Evolutionary conservation across 345 rosid genomes (phyloP).

Genomic region (Barbarea vulgaris): DNA sequence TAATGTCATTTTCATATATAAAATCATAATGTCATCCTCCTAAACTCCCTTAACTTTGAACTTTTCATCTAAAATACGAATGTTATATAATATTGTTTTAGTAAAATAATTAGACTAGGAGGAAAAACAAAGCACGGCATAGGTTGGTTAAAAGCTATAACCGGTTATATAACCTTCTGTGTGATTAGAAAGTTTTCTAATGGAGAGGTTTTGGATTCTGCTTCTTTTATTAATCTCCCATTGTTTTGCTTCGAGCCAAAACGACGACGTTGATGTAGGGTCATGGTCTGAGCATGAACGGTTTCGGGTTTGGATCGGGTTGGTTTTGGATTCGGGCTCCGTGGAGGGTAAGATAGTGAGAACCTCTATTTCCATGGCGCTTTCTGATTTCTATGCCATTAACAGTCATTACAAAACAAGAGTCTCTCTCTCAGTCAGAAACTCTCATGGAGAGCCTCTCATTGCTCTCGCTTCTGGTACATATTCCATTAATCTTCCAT

Average conservation of each 20-base stretch:
- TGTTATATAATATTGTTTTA: background rate
- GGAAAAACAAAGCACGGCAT: constrained; percentile 11
- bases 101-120: background rate
- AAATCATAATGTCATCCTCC: background rate
- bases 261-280: constrained; percentile 1
- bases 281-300: background rate
- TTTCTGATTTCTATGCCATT: constrained; percentile 31
- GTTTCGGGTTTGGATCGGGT: constrained; percentile 18
- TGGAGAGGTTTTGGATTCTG: constrained; percentile 25
- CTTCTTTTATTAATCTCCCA: no score
- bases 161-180: background rate
- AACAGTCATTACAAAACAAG: constrained; percentile 15
- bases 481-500: background rate
- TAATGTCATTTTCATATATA: background rate
- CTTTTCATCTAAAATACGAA: background rate
- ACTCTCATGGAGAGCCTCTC: constrained; percentile 39
- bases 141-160: no score
- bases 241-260: constrained; percentile 22
- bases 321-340: constrained; percentile 38
- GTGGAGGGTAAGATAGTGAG: constrained; percentile 31
- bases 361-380: constrained; percentile 35
- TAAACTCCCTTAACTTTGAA: background rate
- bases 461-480: constrained; percentile 36
- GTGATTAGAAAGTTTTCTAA: background rate
- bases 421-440: constrained; percentile 18